These are phyloP conservation scores for Cicer pinnatifidum DNA, from an alignment of 306 rosid genomes.

Conservation along the genomic window DNA sequence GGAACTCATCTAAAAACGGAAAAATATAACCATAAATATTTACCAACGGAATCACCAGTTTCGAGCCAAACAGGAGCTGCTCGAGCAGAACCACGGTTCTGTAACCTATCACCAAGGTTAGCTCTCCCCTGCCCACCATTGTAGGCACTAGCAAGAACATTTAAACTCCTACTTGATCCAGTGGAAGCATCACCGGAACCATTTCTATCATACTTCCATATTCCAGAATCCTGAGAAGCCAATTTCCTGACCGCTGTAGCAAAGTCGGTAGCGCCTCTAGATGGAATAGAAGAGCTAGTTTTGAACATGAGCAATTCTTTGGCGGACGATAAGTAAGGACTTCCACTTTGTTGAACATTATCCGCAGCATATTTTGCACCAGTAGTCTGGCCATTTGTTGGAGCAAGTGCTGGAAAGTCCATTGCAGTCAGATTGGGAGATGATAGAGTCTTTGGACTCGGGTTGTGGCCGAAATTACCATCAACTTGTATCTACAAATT, in stretches of 20 bases:
- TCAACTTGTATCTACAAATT: conserved; percentile 91
- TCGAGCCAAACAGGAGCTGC: conserved; percentile 93
- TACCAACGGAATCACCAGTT: conserved; percentile 98
- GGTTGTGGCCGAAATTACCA: conserved; percentile 70
- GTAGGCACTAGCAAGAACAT: conserved; percentile 64
- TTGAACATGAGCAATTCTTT: conserved; percentile 83
- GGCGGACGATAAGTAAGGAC: conserved; percentile 65
- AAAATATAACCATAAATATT: conserved; percentile 60
- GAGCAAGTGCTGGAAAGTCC: conserved; percentile 85
- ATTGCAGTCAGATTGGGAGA: conserved; percentile 76
- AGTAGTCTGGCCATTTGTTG: conserved; percentile 62
- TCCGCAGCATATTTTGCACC: conserved; percentile 66
- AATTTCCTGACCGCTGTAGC: conserved; percentile 96
- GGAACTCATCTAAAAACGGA: conserved; percentile 43
- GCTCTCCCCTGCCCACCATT: conserved; percentile 72
- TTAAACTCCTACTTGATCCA: conserved; percentile 84
- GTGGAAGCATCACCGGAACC: conserved; percentile 72
- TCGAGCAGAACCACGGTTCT: conserved; percentile 73
- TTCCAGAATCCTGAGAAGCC: conserved; percentile 89
- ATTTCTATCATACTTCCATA: conserved; percentile 83
- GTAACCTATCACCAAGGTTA: conserved; percentile 66
- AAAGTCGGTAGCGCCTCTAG: conserved; percentile 78
- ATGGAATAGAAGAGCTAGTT: conserved; percentile 67
- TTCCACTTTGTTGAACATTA: conserved; percentile 68
- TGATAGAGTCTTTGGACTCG: conserved; percentile 69